Evolutionary conservation across 176 grass and related monocot genomes (phyloP), one percentile per base, ranked within the genome.

Genomic region (Eremochloa ophiuroides): DNA sequence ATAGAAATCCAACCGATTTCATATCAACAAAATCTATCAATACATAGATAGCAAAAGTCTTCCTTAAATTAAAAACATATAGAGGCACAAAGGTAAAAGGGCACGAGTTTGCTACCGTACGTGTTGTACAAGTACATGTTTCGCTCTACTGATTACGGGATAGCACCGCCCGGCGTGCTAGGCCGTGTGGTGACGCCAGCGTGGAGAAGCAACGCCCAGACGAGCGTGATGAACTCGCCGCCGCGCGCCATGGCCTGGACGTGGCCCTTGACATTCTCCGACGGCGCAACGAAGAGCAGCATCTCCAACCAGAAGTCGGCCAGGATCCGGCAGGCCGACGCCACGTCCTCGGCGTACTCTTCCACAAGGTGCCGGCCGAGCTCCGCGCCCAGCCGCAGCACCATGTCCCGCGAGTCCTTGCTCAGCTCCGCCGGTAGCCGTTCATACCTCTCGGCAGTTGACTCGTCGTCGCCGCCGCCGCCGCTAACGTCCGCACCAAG

Each of bases 141-240:
- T n/a, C n/a, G n/a, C 18, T 8, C 7, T 14, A 55, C 7, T 23
- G 22, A 25, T 56, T 56, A 56, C 53, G 53, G 53, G 53, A 56
- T 61, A 28, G 15, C 20, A 28, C 2, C 4, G 17, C 22, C 23
- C 31, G 20, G 6, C 18, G 62, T 31, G 0, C 22, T 60, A 0
- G 62, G 82, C 40, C 87, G 62, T 26, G 38, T 46, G 0, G 64
- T 74, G 71, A 85, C 2, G 50, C 87, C 82, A 37, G 70, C 87
- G 50, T 89, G 87, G 6, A 85, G 17, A 18, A 89, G 87, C n/a
- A 85, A 33, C 13, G 62, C 76, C 87, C 82, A 89, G 2, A 89
- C 7, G 25, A 84, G 61, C 62, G 76, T 80, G n/a, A 89, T n/a
- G 69, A 88, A 84, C 87, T 84, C 87, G 1, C 76, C 87, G 23